Evolutionary conservation across 1,284 basidiomycete species (phyloP), one percentile per base, ranked within the genome.

Genomic region (Trametes hirsuta): DNA sequence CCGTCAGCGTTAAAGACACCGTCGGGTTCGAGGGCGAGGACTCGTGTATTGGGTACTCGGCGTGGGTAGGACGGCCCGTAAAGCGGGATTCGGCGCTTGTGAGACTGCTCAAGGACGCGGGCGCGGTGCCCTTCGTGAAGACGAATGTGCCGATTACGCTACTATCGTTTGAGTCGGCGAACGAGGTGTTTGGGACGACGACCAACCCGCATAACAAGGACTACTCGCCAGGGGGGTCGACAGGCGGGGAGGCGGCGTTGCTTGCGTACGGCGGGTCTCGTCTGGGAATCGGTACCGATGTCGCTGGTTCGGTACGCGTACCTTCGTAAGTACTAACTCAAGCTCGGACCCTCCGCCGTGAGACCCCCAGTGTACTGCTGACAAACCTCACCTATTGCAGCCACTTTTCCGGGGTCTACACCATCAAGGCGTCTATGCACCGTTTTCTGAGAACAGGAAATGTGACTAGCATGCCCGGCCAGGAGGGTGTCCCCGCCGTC

Each of bases 71-170:
- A 35, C 75, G 78, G 39, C 90, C 88, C 0, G 76, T 80, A 4
- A 25, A 71, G 25, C 71, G 77, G 22, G 84, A 87, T 25, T 82
- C 86, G 2, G 79, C 85, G 11, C 76, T 92, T 21, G 84, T 89
- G 41, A 75, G 79, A 21, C 81, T 90, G 25, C 78, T 89, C 6
- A 82, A 80, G 35, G 80, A 85, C 53, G 88, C 86, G 1, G 91
- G 92, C 21, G 92, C 88, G 0, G 80, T 93, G 21, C 84, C 85
- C 2, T 90, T 88, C 72, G 88, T 87, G 71, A 94, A 94, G 76
- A 94, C 91, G 40, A 90, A 89, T 66, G 77, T 86, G 34, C 83
- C 84, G 0, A 85, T 88, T 68, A 91, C 90, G 0, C 81, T 94
- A 45, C 79, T 94, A 41, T 85, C 87, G 4, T 90, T 89, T 70